A percentile compares a stretch with the other conserved stretches of the same genome.
These are phyloP conservation scores for Fusarium algeriense DNA, from an alignment of 2,329 filamentous ascomycete species.

Conservation along the genomic window DNA sequence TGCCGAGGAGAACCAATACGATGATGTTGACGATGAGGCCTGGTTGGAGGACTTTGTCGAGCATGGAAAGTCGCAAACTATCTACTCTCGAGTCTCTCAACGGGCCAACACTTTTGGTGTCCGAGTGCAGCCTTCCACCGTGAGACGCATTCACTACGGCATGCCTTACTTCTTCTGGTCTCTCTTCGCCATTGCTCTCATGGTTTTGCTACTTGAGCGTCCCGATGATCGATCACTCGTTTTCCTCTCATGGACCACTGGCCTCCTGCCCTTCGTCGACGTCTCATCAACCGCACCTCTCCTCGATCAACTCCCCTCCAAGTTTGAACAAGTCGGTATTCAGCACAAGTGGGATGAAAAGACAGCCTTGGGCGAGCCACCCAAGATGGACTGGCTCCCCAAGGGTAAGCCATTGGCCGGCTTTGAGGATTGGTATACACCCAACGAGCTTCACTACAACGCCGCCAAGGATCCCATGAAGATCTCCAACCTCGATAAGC, in stretches of 20 bases:
- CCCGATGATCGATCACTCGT: conserved; percentile 50
- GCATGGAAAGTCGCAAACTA: conserved; percentile 8
- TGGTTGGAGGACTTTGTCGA: conserved; percentile 2
- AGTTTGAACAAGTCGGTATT: conserved; percentile 45
- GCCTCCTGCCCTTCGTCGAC: conserved; percentile 52
- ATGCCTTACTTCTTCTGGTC: conserved; percentile 42
- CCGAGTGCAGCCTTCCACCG: conserved; percentile 6
- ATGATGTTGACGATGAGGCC: conserved; percentile 19
- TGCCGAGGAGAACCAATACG: conserved; percentile 3
- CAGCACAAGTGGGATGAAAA: conserved; percentile 45
- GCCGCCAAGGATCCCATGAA: conserved; percentile 55
- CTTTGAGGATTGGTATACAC: conserved; percentile 48
- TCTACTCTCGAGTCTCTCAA: conserved; percentile 2
- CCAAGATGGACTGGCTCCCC: conserved; percentile 44
- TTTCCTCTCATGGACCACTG: conserved; percentile 53
- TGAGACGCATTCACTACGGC: conserved; percentile 17
- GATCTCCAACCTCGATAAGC: conserved; percentile 54
- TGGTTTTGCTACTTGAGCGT: conserved; percentile 41
- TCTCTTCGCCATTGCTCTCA: conserved; percentile 40
- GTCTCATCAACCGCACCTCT: conserved; percentile 50
- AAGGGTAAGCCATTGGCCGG: conserved; percentile 38
- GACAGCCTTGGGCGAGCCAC: conserved; percentile 45
- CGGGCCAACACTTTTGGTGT: conserved; percentile 14
- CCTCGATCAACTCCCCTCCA: conserved; percentile 44
- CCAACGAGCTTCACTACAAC: conserved; percentile 50